Percentiles rank a stretch among this genome's conserved stretches.
phyloP scores from a whole-genome alignment of 371 early-diverging fungal genomes.

The Actinomucor elegans region DNA sequence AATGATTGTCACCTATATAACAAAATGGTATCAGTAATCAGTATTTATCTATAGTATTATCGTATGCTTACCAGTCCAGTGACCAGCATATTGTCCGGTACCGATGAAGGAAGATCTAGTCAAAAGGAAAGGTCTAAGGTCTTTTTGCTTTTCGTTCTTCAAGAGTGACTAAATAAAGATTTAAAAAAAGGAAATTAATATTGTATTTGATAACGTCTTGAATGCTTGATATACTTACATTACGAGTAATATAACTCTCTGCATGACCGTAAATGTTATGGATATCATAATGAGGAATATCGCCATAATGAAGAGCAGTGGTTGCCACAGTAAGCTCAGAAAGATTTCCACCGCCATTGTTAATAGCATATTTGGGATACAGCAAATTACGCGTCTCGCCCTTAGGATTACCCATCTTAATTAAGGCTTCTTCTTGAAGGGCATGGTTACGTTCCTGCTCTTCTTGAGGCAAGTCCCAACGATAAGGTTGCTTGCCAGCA shows the following conservation, averaged over 20 bases:
- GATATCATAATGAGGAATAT: constrained; percentile 56
- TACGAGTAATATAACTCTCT: constrained; percentile 51
- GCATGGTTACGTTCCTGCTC: constrained; percentile 21
- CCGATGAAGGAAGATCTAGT: constrained; percentile 73
- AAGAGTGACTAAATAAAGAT: too few species aligned
- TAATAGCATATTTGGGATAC: constrained; percentile 38
- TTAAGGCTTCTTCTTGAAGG: constrained; percentile 18
- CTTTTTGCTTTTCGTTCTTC: constrained; percentile 42
- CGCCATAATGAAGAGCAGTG: constrained; percentile 56
- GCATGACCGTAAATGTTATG: constrained; percentile 73
- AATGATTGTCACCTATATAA: constrained; percentile 60
- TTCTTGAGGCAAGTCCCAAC: constrained; percentile 28
- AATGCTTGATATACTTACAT: constrained; percentile 29
- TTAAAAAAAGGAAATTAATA: too few species aligned
- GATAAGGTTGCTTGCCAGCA: constrained; percentile 20
- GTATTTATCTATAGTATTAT: constrained; percentile 15
- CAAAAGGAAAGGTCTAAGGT: constrained; percentile 71
- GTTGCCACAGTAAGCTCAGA: constrained; percentile 58
- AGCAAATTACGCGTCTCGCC: constrained; percentile 31
- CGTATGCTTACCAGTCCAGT: constrained; percentile 60
- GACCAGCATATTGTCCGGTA: constrained; percentile 59
- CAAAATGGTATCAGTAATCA: not conserved
- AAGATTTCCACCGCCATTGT: constrained; percentile 38
- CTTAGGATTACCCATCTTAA: constrained; percentile 21
- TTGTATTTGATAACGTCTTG: too few species aligned